Conservation (phyloP, 352 stramenopile genomes). For the Globisporangium nunn region DNA sequence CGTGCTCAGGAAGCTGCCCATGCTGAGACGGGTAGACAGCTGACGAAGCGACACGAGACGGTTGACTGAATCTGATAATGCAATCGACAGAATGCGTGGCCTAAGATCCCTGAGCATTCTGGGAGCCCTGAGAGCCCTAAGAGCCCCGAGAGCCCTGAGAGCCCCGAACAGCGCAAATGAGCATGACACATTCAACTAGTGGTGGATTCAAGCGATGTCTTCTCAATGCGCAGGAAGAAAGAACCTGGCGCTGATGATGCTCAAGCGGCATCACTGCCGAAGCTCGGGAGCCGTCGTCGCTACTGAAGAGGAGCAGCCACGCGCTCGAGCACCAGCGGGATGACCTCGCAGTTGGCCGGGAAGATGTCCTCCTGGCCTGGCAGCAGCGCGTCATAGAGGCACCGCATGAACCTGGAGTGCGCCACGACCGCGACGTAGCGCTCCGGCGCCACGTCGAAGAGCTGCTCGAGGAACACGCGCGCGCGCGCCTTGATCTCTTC, state of each 20-base stretch:
- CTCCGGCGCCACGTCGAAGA: slow-evolving; percentile 43
- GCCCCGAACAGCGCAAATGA: neutral
- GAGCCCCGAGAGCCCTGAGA: neutral
- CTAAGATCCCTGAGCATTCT: neutral
- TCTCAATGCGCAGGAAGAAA: no score
- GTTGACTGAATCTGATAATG: no score
- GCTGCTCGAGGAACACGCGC: slow-evolving; percentile 25
- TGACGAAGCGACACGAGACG: no score
- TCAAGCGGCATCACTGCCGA: no score
- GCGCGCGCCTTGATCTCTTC: slow-evolving; percentile 48
- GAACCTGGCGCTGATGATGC: no score
- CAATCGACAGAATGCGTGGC: neutral
- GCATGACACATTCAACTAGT: no score
- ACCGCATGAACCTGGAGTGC: slow-evolving; percentile 69
- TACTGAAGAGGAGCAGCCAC: neutral
- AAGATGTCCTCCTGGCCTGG: slow-evolving; percentile 22
- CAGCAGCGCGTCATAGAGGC: slow-evolving; percentile 39
- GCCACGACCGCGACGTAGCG: slow-evolving; percentile 47
- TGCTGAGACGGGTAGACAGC: neutral
- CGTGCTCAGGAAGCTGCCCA: slow-evolving; percentile 11
- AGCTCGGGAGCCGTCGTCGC: no score
- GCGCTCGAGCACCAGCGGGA: slow-evolving; percentile 36
- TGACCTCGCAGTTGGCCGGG: slow-evolving; percentile 39
- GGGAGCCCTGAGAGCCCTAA: neutral
- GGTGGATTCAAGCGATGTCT: no score